Base-by-base conservation (phyloP, 108 stramenopile species). In the Mediolabrus comicus region DNA sequence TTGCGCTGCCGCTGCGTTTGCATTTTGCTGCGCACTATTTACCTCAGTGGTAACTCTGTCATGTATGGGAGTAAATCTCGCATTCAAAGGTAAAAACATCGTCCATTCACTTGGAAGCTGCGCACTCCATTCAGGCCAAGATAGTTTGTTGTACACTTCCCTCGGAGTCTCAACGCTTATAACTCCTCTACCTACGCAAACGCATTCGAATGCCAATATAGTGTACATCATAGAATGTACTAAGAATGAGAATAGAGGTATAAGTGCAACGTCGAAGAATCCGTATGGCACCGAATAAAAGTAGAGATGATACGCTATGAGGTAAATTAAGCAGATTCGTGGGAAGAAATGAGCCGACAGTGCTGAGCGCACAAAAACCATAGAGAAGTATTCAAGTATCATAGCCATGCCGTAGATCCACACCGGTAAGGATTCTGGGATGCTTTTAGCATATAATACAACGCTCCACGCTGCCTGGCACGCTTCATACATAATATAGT, bases 401-500 rank as follows among this genome's bases (percentile, higher is more conserved):
- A 88, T 88, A 10, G 81, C 73, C 38, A 83, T 63, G 5, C 84
- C 85, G 58, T 66, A 88, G 14, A 87, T 73, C 84, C 82, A 87
- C 19, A 87, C 65, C 24, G 83, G 83, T 25, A 87, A 59, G 3
- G 71, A 70, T 32, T 66, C 73, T 19, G 86, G 84, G 41, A 84
- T 86, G 52, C 73, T 77, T 64, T 87, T 89, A 35, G 72, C 72
- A 63, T 89, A 89, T 2, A 89, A 76, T 17, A 86, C 80, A 34
- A 65, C 67, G 16, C 83, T 79, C 84, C 85, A 88, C 2, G 84
- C 85, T 67, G 78, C 80, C 49, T 87, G 88, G 35, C 83, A 83
- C 12, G 86, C 86, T 58, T 89, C 85, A 54, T 89, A 89, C 83
- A 89, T 82, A 4, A 83, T 58, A 55, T 89, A 89, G 51, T 81